Conservation (phyloP, 2,329 filamentous ascomycete genomes). For the Cordyceps cateniannulata region DNA sequence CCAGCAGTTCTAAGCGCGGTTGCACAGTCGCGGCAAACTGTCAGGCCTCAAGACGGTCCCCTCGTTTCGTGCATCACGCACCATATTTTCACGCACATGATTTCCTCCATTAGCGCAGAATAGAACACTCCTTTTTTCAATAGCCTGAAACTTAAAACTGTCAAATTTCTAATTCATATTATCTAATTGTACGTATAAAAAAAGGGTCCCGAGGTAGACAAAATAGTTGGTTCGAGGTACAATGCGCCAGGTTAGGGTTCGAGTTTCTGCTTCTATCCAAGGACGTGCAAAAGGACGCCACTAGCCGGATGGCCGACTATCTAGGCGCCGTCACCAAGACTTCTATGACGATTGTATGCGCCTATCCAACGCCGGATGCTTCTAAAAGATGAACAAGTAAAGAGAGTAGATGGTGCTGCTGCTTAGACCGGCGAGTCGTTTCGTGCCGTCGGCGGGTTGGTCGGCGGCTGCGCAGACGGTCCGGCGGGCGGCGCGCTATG, state of each 20-base stretch:
- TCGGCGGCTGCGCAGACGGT: background rate
- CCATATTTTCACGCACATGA: background rate
- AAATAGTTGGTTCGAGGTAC: background rate
- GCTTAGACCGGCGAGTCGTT: constrained; percentile 30
- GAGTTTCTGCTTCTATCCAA: background rate
- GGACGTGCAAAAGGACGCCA: background rate
- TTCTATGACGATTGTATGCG: constrained; percentile 5
- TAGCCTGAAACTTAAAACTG: background rate
- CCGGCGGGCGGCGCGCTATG: constrained; percentile 5
- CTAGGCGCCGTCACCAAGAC: background rate
- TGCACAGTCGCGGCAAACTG: background rate
- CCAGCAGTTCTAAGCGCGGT: constrained; percentile 35
- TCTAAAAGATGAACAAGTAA: constrained; percentile 11
- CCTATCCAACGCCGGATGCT: constrained; percentile 15
- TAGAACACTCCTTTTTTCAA: background rate
- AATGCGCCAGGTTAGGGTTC: background rate
- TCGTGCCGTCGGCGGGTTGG: constrained; percentile 13
- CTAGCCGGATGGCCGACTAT: background rate
- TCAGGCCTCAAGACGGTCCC: too few species aligned
- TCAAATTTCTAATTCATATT: constrained; percentile 3
- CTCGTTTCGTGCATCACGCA: background rate
- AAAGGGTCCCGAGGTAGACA: background rate
- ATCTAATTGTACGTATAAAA: constrained; percentile 1
- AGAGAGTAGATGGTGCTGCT: background rate
- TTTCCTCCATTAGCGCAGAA: background rate